Percentiles rank a stretch among this genome's conserved stretches.
These are phyloP conservation scores for Mycena sp. DNA, from an alignment of 1,284 basidiomycete genomes.

Conservation along the genomic window DNA sequence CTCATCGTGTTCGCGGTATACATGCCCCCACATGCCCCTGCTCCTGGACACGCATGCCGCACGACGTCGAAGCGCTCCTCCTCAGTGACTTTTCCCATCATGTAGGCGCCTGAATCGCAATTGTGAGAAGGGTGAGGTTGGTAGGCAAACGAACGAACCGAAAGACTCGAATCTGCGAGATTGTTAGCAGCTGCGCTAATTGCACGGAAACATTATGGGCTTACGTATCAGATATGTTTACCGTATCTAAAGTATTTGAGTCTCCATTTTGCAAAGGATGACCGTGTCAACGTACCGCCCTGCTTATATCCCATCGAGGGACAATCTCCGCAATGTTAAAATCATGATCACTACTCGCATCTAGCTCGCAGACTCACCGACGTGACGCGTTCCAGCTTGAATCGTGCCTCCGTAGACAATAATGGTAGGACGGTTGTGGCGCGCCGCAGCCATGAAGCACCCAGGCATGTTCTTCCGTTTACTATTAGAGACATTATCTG, in stretches of 20 bases:
- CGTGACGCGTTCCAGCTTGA: constrained; percentile 76
- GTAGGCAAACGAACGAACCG: constrained; percentile 53
- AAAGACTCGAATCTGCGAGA: constrained; percentile 73
- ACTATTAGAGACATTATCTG: too few species aligned
- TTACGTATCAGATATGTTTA: constrained; percentile 82
- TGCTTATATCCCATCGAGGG: constrained; percentile 81
- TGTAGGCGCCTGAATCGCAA: constrained; percentile 66
- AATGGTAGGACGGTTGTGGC: constrained; percentile 88
- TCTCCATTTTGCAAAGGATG: background rate
- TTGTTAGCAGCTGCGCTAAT: background rate
- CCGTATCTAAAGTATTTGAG: constrained; percentile 53
- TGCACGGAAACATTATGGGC: background rate
- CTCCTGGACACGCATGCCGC: constrained; percentile 84
- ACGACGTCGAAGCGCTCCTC: constrained; percentile 86
- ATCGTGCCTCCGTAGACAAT: constrained; percentile 91
- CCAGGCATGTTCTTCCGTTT: constrained; percentile 83
- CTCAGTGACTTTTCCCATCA: constrained; percentile 79
- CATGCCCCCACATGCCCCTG: constrained; percentile 87
- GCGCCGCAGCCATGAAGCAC: constrained; percentile 85
- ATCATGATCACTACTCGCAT: background rate
- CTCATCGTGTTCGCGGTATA: constrained; percentile 94
- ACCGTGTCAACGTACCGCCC: constrained; percentile 55
- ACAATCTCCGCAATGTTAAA: constrained; percentile 62
- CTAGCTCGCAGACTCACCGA: constrained; percentile 50
- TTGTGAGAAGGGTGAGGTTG: constrained; percentile 15